A percentile compares a stretch with the other conserved stretches of the same genome.
Evolutionary conservation across 768 basidiomycete species (phyloP).

Genomic region (Melanogaster broomeanus): DNA sequence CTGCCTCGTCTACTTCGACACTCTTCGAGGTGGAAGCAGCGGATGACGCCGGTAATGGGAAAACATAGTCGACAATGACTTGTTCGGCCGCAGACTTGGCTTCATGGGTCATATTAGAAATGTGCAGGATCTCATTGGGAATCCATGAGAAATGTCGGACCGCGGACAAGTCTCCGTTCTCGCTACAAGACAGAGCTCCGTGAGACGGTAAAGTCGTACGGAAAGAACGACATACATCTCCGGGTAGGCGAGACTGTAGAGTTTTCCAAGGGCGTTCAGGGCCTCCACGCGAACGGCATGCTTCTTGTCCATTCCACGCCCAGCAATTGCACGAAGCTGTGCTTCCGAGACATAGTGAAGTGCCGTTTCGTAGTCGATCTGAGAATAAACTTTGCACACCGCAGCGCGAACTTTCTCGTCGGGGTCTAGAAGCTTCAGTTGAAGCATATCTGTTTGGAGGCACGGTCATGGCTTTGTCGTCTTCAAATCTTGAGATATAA

Average conservation of each 20-base stretch:
- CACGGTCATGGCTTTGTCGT: constrained; percentile 4
- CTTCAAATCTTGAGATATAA: background rate
- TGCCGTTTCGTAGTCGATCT: constrained; percentile 89
- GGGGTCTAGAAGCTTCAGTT: constrained; percentile 73
- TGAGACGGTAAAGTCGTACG: constrained; percentile 4
- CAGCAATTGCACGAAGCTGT: constrained; percentile 65
- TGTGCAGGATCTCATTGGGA: constrained; percentile 68
- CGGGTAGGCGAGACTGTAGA: constrained; percentile 81
- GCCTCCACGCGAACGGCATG: constrained; percentile 73
- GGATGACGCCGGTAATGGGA: constrained; percentile 69
- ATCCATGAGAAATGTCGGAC: constrained; percentile 91
- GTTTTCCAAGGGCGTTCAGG: constrained; percentile 68
- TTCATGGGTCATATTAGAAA: constrained; percentile 52
- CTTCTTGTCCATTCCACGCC: constrained; percentile 84
- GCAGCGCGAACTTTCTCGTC: constrained; percentile 91
- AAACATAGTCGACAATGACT: constrained; percentile 69
- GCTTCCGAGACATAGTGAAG: constrained; percentile 73
- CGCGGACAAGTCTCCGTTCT: constrained; percentile 73
- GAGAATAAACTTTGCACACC: constrained; percentile 77
- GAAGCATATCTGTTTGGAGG: constrained; percentile 50
- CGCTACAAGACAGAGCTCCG: constrained; percentile 45
- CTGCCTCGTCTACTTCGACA: constrained; percentile 69
- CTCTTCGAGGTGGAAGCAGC: constrained; percentile 39
- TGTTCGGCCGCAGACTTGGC: constrained; percentile 68
- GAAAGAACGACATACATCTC: constrained; percentile 71